Evolutionary conservation across 2,329 filamentous ascomycete species (phyloP).

Genomic region (Ceratocystis eucalypticola): DNA sequence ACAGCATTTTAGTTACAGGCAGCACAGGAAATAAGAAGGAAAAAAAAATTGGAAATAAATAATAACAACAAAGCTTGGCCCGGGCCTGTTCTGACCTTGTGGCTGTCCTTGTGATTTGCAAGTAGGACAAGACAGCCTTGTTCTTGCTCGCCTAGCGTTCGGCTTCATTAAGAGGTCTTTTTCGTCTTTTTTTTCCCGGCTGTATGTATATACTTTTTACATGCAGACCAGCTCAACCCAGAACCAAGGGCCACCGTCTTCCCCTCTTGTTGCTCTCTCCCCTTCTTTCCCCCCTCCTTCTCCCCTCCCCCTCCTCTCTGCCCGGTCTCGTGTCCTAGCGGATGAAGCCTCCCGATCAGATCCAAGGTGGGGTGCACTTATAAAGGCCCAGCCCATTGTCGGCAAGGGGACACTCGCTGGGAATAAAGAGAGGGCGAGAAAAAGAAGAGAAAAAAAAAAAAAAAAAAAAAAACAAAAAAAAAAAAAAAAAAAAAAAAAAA

Average conservation of each 20-base stretch:
- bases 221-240: too few species aligned
- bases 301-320: not conserved
- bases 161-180: not conserved
- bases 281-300: not conserved
- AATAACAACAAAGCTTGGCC: not conserved
- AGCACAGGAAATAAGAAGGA: not conserved
- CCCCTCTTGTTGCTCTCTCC: not conserved
- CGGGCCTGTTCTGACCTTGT: not conserved
- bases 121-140: slow-evolving; percentile 3
- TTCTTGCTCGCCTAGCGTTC: not conserved
- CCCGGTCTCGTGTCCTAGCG: not conserved
- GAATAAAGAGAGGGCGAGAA: not conserved
- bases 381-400: not conserved
- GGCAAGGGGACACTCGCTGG: not conserved
- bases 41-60: not conserved
- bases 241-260: too few species aligned
- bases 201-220: too few species aligned
- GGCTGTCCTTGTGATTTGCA: slow-evolving; percentile 3
- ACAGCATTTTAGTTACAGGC: not conserved
- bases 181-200: not conserved
- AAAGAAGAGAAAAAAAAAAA: not conserved
- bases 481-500: too few species aligned
- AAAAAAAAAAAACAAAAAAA: too few species aligned
- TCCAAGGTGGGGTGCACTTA: not conserved
- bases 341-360: not conserved